Conservation (phyloP, 257 asterid genomes). For the Solanum infundibuliforme region DNA sequence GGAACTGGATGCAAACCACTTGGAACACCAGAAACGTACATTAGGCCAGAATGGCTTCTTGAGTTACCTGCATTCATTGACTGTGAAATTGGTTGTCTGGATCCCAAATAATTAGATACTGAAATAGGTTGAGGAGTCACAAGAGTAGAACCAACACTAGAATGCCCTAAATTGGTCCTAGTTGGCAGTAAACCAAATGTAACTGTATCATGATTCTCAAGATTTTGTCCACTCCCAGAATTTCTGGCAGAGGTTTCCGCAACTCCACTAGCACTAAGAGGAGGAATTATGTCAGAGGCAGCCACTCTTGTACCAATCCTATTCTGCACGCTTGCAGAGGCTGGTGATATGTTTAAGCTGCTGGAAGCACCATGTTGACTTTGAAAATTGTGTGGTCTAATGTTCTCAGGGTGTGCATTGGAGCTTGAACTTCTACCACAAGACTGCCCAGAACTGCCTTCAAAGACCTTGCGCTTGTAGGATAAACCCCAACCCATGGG, state of each 20-base stretch:
- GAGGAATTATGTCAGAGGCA: conserved; percentile 25
- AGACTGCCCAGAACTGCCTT: conserved; percentile 62
- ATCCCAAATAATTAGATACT: conserved; percentile 24
- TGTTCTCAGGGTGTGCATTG: conserved; percentile 27
- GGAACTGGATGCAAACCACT: conserved; percentile 33
- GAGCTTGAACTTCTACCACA: conserved; percentile 57
- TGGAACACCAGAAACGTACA: conserved; percentile 28
- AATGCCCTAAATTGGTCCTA: conserved; percentile 28
- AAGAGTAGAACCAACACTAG: conserved; percentile 19
- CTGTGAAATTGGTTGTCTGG: conserved; percentile 26
- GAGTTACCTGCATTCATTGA: conserved; percentile 21
- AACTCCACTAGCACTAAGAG: conserved; percentile 28
- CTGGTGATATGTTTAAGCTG: conserved; percentile 33
- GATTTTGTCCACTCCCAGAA: conserved; percentile 18
- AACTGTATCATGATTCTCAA: conserved; percentile 35
- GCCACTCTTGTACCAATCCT: conserved; percentile 24
- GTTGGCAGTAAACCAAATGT: conserved; percentile 24
- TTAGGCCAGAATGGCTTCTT: conserved; percentile 30
- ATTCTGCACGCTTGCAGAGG: conserved; percentile 23
- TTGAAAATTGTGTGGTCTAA: conserved; percentile 31
- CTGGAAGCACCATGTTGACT: conserved; percentile 25
- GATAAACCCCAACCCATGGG: conserved; percentile 71
- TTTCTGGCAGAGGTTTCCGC: conserved; percentile 38
- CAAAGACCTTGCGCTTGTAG: conserved; percentile 76
- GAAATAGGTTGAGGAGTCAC: conserved; percentile 21